Evolutionary conservation across 2,329 filamentous ascomycete genomes (phyloP).

Genomic region (Madurella mycetomatis): DNA sequence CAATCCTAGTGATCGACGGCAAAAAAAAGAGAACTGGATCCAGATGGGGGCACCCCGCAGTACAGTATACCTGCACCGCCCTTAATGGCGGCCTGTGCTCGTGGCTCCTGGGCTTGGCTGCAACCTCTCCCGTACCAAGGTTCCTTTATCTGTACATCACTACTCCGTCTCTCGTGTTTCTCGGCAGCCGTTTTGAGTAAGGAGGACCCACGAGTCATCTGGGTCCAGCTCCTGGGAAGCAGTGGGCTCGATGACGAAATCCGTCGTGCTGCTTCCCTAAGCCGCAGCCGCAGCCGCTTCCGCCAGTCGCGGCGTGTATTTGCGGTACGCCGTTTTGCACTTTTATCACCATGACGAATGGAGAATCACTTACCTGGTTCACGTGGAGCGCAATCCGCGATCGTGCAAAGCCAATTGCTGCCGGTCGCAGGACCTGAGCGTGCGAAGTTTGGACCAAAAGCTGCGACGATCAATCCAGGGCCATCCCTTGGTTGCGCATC

Average conservation of each 20-base stretch:
- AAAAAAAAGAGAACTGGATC: too few species aligned
- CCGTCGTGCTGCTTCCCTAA: neutral
- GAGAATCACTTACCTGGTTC: neutral
- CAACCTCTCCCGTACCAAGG: too few species aligned
- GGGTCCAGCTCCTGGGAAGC: neutral
- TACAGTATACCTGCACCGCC: too few species aligned
- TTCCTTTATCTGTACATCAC: neutral
- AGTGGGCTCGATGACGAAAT: constrained; percentile 18
- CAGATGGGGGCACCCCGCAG: too few species aligned
- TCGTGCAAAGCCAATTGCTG: neutral
- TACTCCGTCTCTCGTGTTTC: neutral
- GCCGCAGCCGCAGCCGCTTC: neutral
- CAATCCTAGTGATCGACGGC: too few species aligned
- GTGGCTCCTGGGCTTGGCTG: too few species aligned
- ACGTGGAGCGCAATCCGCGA: neutral
- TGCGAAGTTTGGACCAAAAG: neutral
- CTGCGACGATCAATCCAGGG: constrained; percentile 1
- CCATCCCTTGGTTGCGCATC: constrained; percentile 1
- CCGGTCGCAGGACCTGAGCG: too few species aligned
- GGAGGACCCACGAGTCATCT: constrained; percentile 1
- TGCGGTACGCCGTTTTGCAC: neutral
- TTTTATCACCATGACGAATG: neutral
- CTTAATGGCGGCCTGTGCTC: too few species aligned
- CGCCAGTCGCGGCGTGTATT: neutral
- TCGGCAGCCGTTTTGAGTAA: constrained; percentile 2